Evolutionary conservation across 345 rosid species (phyloP).

Genomic region (Corchorus capsularis): DNA sequence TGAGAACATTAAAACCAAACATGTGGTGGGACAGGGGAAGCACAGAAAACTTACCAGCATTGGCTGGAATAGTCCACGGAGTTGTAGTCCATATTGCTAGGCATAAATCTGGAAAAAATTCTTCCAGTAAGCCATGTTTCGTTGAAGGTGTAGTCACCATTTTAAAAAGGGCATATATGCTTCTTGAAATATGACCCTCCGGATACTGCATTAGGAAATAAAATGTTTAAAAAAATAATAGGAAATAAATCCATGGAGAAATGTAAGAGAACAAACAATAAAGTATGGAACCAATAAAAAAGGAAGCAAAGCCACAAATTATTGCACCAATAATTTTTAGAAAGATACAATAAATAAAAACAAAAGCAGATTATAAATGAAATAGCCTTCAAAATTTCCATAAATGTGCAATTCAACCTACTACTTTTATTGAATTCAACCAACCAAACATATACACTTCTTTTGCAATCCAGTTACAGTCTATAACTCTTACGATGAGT

Average conservation of each 20-base stretch:
- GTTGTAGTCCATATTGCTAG: constrained; percentile 98
- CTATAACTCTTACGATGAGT: neutral
- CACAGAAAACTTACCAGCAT: constrained; percentile 62
- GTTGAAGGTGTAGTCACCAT: constrained; percentile 47
- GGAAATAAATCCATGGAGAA: constrained; percentile 19
- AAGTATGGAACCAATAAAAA: neutral
- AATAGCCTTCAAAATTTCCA: neutral
- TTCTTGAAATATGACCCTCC: constrained; percentile 91
- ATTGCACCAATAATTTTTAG: neutral
- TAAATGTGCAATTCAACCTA: neutral
- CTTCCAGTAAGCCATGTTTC: constrained; percentile 46
- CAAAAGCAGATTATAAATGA: neutral
- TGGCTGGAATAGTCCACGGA: constrained; percentile 97
- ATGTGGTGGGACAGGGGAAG: neutral
- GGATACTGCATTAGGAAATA: constrained; percentile 65
- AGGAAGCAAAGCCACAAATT: neutral
- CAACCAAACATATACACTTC: neutral
- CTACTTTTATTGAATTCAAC: neutral
- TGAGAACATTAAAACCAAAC: neutral
- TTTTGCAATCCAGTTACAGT: neutral
- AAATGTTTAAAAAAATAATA: constrained; percentile 9
- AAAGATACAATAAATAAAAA: neutral
- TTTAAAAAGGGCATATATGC: constrained; percentile 81
- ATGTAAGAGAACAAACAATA: neutral
- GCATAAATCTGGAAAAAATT: constrained; percentile 71